A percentile compares a stretch with the other conserved stretches of the same genome.
phyloP scores from a whole-genome alignment of 176 grass and related monocot genomes.

The Phoenix dactylifera region DNA sequence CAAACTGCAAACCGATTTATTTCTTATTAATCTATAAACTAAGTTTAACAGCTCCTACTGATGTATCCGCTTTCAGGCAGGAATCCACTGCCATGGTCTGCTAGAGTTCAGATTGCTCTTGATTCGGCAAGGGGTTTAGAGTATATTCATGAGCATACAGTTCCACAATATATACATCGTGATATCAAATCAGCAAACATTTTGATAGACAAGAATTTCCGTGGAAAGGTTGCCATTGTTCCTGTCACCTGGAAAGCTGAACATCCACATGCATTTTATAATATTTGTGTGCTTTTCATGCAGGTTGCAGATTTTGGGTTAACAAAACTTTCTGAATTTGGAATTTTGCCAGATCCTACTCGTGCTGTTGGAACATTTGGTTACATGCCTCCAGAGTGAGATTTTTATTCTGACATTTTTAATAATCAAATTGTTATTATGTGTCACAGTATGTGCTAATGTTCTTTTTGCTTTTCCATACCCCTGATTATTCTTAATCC shows the following conservation, averaged over 20 bases:
- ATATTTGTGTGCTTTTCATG: not conserved
- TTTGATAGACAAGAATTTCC: conserved; percentile 20
- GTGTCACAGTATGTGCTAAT: not conserved
- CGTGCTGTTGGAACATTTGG: conserved; percentile 27
- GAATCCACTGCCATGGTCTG: conserved; percentile 16
- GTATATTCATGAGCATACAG: conserved; percentile 25
- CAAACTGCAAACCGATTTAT: too few species aligned
- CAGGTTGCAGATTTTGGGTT: conserved; percentile 31
- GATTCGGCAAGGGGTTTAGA: conserved; percentile 23
- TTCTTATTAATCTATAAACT: too few species aligned
- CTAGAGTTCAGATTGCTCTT: conserved; percentile 26
- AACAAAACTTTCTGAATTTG: conserved; percentile 23
- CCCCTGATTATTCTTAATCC: too few species aligned
- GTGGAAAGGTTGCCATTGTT: conserved; percentile 12
- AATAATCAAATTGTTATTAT: not conserved
- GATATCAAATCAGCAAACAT: conserved; percentile 26
- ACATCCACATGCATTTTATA: not conserved
- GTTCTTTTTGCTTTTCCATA: too few species aligned
- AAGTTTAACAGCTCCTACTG: too few species aligned
- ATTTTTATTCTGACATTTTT: not conserved
- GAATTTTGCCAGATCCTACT: conserved; percentile 7
- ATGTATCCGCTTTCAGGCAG: conserved; percentile 7
- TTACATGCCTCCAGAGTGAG: conserved; percentile 17
- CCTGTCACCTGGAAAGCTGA: not conserved
- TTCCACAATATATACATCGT: conserved; percentile 29